Conservation (phyloP, 495 filamentous ascomycete species). For the Penicillium fimorum region DNA sequence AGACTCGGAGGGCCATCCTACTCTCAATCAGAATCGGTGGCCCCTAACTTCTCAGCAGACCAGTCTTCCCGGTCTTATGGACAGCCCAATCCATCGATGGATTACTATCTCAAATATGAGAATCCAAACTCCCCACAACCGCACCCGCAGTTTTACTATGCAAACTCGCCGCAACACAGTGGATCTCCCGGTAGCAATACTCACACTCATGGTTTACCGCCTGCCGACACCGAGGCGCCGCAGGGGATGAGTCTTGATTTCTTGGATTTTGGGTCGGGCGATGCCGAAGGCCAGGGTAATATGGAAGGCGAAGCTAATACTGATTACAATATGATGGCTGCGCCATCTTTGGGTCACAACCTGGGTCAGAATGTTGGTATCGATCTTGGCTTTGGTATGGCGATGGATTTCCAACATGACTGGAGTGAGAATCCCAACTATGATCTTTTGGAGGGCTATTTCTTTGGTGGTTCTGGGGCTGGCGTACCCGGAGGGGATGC, state of each 20-base stretch:
- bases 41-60: conserved; percentile 27
- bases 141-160: conserved; percentile 38
- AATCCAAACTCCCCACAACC: conserved; percentile 33
- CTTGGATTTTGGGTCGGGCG: conserved; percentile 37
- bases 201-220: conserved; percentile 19
- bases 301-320: conserved; percentile 33
- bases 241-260: conserved; percentile 40
- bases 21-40: conserved; percentile 28
- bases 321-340: conserved; percentile 30
- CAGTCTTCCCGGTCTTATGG: conserved; percentile 27
- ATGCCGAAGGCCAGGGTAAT: conserved; percentile 26
- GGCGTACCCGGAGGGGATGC: conserved; percentile 32
- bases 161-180: conserved; percentile 42
- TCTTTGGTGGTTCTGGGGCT: conserved; percentile 64
- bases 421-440: conserved; percentile 75
- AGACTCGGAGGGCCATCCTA: conserved; percentile 19
- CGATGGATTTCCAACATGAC: conserved; percentile 72
- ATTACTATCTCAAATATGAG: conserved; percentile 41
- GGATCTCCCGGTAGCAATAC: conserved; percentile 36
- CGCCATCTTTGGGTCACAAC: conserved; percentile 32
- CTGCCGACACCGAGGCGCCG: conserved; percentile 30
- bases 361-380: conserved; percentile 52
- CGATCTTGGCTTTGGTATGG: conserved; percentile 73
- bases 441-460: conserved; percentile 89
- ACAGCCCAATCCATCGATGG: conserved; percentile 38